These are phyloP conservation scores for Abortiporus biennis DNA, from an alignment of 1,284 basidiomycete genomes.

Conservation along the genomic window DNA sequence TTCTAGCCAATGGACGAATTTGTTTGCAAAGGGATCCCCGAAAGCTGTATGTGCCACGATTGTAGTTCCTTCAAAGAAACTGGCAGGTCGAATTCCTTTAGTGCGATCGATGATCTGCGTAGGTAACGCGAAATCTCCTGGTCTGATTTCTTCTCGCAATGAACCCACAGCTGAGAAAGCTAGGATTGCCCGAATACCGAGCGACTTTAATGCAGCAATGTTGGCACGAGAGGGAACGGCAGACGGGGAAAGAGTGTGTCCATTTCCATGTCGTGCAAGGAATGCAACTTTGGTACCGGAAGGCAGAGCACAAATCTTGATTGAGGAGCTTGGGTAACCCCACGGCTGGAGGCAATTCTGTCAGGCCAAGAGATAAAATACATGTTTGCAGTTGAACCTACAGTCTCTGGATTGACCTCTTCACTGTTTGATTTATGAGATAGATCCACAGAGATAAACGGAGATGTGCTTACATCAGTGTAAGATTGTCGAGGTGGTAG, in stretches of 20 bases:
- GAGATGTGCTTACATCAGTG: slow-evolving; percentile 55
- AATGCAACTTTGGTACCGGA: slow-evolving; percentile 83
- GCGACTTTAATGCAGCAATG: slow-evolving; percentile 90
- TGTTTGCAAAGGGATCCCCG: slow-evolving; percentile 81
- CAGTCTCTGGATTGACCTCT: slow-evolving; percentile 64
- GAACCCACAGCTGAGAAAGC: slow-evolving; percentile 97
- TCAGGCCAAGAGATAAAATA: background rate
- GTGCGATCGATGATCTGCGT: slow-evolving; percentile 96
- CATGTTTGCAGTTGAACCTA: slow-evolving; percentile 23
- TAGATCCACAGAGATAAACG: too few species aligned
- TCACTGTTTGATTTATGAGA: slow-evolving; percentile 35
- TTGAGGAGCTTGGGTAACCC: slow-evolving; percentile 90
- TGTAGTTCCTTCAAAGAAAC: slow-evolving; percentile 80
- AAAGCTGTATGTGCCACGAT: slow-evolving; percentile 93
- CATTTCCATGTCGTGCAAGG: slow-evolving; percentile 82
- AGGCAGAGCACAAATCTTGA: slow-evolving; percentile 81
- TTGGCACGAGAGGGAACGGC: slow-evolving; percentile 85
- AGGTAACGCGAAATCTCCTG: slow-evolving; percentile 87
- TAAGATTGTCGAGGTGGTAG: slow-evolving; percentile 87
- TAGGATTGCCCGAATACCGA: slow-evolving; percentile 86
- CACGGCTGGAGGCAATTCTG: slow-evolving; percentile 62
- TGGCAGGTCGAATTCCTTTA: slow-evolving; percentile 82
- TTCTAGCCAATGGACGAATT: slow-evolving; percentile 68
- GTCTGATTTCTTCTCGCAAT: slow-evolving; percentile 91
- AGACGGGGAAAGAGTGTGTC: slow-evolving; percentile 74